Evolutionary conservation across 208 protist species (phyloP), one percentile per base, ranked within the genome.

Genomic region (Leishmania turanica): DNA sequence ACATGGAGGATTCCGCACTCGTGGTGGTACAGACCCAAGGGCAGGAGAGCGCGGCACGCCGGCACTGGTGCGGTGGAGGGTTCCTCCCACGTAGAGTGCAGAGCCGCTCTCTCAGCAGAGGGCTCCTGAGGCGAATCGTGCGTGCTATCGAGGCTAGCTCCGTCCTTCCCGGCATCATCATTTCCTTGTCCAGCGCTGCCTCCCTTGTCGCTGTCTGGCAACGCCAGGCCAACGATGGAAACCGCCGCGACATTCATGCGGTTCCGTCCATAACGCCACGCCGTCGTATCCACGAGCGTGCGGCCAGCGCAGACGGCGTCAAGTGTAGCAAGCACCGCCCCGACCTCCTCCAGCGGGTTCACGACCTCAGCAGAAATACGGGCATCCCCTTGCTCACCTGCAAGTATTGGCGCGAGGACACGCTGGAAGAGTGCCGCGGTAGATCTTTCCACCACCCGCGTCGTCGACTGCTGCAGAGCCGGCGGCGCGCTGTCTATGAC

Each of bases 181-280:
- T 17, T 15, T 17, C 64, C 21, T 47, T 56, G 40, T 11, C n/a
- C 49, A 27, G 11, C 53, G 6, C 17, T 69, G 40, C 45, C 47
- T 6, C 53, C 31, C 3, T 75, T 15, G 24, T 37, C 34, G 53
- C 7, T 47, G 40, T 47, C 68, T 75, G 76, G n/a, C 37, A 45
- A 69, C 53, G 70, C 21, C 27, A 90, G 49, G 42, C 64, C 82
- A n/a, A 93, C 81, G 8, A 81, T 71, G 0, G 90, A 93, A 3
- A 82, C 82, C 0, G 75, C 88, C 0, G 86, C 92, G 17, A 96
- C 82, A 27, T 81, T 60, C 31, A 93, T 75, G 66, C 89, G 90
- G 72, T 96, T 96, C 40, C 92, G 79, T 17, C 90, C 92, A 75
- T 96, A 94, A 13, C 87, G 88, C 88, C 89, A 96, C 31, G 89